Conservation (phyloP, 148 eudicot species). For the Chenopodium formosanum region DNA sequence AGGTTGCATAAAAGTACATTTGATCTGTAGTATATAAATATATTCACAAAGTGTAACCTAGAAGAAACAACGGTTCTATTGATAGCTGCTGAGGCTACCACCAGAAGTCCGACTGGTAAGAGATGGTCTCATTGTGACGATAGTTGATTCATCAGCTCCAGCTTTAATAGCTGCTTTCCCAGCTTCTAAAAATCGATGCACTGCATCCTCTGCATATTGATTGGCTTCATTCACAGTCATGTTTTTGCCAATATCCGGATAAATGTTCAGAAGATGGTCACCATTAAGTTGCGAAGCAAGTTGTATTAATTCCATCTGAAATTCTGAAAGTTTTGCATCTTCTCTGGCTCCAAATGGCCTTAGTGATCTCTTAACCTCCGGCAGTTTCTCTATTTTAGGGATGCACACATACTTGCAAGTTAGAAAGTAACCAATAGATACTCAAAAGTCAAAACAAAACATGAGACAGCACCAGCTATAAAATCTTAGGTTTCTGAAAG, state of each 20-base stretch:
- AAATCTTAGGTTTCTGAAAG: not conserved
- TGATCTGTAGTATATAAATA: not conserved
- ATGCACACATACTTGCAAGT: not conserved
- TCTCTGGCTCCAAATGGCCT: conserved; percentile 77
- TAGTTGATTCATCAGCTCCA: conserved; percentile 89
- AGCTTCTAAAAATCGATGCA: conserved; percentile 73
- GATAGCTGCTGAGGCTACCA: conserved; percentile 30
- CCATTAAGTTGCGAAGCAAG: conserved; percentile 90
- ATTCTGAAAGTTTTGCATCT: conserved; percentile 68
- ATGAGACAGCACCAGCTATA: not conserved
- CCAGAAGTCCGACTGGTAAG: conserved; percentile 67
- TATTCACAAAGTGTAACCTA: conserved; percentile 9
- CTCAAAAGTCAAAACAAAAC: not conserved
- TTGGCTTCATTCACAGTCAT: conserved; percentile 74
- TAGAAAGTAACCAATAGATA: not conserved
- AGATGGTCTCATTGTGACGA: conserved; percentile 89
- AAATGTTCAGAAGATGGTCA: conserved; percentile 64
- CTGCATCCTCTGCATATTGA: conserved; percentile 69
- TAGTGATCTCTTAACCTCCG: conserved; percentile 59
- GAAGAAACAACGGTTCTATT: conserved; percentile 27
- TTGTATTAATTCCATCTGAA: conserved; percentile 76
- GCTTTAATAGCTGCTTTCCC: conserved; percentile 85
- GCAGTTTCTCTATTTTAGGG: conserved; percentile 51
- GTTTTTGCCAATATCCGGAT: conserved; percentile 72
- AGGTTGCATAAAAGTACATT: conserved; percentile 19